Base-by-base conservation (phyloP, 495 filamentous ascomycete genomes). In the Sabuloglossum arenarium region DNA sequence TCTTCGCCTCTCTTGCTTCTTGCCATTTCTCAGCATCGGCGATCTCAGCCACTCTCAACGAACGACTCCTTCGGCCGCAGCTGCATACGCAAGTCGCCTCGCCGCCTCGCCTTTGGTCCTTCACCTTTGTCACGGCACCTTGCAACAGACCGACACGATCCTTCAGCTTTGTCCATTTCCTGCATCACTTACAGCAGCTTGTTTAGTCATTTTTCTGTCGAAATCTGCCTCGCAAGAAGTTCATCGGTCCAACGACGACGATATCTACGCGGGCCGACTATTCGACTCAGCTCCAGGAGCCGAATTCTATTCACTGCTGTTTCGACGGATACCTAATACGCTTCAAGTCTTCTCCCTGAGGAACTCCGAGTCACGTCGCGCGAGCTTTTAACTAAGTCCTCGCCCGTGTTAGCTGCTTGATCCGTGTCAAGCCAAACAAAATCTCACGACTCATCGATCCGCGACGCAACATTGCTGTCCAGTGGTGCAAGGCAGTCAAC, bases 331-430 rank as follows among this genome's bases (percentile, higher is more conserved):
- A 55, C n/a, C 28, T 42, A 32, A 27, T 32, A 4, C 53, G 11
- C 3, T 12, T 6, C 21, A 51, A 34, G 32, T 39, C 11, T 0
- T 37, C 31, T 55, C 27, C 24, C 16, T 32, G n/a, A 42, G 32
- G 6, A 3, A 39, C 27, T 28, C 6, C 11, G n/a, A 28, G 27
- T 32, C 53, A 25, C 53, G 32, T 30, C 28, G 53, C 28, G 53
- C 53, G 53, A 55, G 53, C 53, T 55, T 55, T 55, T 55, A 39
- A 42, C 31, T 55, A 55, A 55, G 53, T 55, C 24, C 31, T 55
- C 53, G 53, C 53, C 29, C 53, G 28, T 51, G 3, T n/a, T 21
- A 23, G 47, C 16, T 30, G 45, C 19, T 27, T 24, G 45, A 23
- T 47, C 24, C n/a, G 23, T 11, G 25, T 51, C 28, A 27, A 30